phyloP scores from a whole-genome alignment of 2,329 filamentous ascomycete species.

The Colletotrichum viniferum region DNA sequence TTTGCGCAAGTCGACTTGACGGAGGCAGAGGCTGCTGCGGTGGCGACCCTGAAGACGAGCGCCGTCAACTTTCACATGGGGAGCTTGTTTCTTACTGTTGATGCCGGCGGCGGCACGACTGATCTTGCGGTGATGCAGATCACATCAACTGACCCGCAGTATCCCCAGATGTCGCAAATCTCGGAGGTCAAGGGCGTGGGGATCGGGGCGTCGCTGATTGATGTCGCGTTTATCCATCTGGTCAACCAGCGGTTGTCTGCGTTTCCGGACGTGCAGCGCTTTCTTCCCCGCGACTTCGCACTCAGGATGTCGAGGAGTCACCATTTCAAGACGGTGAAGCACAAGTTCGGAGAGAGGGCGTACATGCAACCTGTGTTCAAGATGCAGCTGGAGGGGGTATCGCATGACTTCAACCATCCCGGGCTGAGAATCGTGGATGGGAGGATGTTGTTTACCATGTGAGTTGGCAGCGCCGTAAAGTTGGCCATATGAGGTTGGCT shows the following conservation, averaged over 20 bases:
- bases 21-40: conserved; percentile 52
- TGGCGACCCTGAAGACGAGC: conserved; percentile 48
- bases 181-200: conserved; percentile 47
- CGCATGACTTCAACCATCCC: conserved; percentile 41
- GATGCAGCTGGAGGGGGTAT: conserved; percentile 47
- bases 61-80: conserved; percentile 39
- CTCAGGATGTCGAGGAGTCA: conserved; percentile 40
- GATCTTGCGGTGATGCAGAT: conserved; percentile 49
- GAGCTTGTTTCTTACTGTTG: conserved; percentile 47
- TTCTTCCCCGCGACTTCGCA: conserved; percentile 40
- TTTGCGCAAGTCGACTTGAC: conserved; percentile 47
- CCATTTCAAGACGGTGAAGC: conserved; percentile 40
- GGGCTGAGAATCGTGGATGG: conserved; percentile 43
- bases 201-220: conserved; percentile 51
- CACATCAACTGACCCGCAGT: conserved; percentile 28
- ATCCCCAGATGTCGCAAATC: conserved; percentile 37
- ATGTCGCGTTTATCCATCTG: conserved; percentile 43
- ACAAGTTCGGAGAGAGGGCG: conserved; percentile 49
- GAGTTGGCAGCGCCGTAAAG: conserved; percentile 12
- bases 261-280: conserved; percentile 36
- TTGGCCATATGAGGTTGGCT: not conserved
- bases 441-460: conserved; percentile 44
- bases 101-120: conserved; percentile 52
- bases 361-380: conserved; percentile 44
- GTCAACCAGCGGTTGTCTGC: conserved; percentile 39